Base-by-base conservation (phyloP, 2,329 filamentous ascomycete species). In the Tolypocladium tropicale region DNA sequence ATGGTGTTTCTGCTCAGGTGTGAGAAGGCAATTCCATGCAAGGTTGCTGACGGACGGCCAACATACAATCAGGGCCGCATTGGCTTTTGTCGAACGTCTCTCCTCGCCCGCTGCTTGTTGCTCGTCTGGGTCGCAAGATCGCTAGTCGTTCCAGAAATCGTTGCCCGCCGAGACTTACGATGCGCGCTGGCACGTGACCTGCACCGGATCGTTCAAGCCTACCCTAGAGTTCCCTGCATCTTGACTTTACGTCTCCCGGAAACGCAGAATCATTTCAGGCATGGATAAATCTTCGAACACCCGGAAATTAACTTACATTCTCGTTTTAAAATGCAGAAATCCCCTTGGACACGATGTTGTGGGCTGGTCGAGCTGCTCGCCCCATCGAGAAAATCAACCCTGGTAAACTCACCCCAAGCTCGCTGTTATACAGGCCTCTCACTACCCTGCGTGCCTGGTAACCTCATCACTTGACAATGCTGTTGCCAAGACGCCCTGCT, bases 121-220 rank as follows among this genome's bases (percentile, higher is more conserved):
- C 46, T 49, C 28, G 18, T 49, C 46, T 4, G 11, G 25, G 28
- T 50, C 28, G 46, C 28, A 49, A 49, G 28, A n/a, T 32, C 18
- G 46, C 46, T 33, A 6, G 18, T 32, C 46, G 46, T 32, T 32
- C 18, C 28, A 50, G 18, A 50, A 50, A 50, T 50, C 28, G 46
- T 18, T 21, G 28, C 43, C 43, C 43, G 43, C 25, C 43, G n/a
- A 30, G 46, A 2, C 28, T n/a, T 49, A 28, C 28, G 46, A 33
- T 32, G 46, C 25, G 28, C 28, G 28, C 5, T n/a, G 46, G 46
- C 46, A 50, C 46, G 46, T 50, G 46, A 50, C 46, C 46, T 9
- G 2, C 1, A 2, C 9, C 10, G 6, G 18, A 2, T 4, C 28
- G 12, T 0, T 11, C 1, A 11, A 9, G 28, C n/a, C 28, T 50